Conservation (phyloP, 2,329 filamentous ascomycete species). For the Ophiostoma triangulosporum region DNA sequence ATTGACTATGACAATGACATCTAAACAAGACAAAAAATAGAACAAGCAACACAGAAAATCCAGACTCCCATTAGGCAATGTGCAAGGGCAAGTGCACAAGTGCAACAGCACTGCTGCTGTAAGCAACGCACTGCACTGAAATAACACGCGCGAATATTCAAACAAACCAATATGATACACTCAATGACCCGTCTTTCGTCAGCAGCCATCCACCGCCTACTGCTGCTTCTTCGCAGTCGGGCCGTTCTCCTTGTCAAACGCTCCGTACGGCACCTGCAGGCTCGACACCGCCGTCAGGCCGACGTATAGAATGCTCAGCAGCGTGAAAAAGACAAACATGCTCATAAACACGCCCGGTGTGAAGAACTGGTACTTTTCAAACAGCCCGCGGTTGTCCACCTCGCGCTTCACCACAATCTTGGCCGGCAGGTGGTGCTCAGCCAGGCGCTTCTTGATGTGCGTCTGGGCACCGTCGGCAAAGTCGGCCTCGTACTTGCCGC, state of each 20-base stretch:
- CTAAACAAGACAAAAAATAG: background rate
- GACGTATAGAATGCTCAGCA: slow-evolving; percentile 65
- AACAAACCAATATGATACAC: slow-evolving; percentile 4
- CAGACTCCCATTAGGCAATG: slow-evolving; percentile 1
- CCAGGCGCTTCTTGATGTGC: slow-evolving; percentile 53
- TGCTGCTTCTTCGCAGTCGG: slow-evolving; percentile 80
- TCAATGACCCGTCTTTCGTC: background rate
- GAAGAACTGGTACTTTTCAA: slow-evolving; percentile 91
- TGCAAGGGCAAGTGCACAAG: background rate
- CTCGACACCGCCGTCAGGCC: slow-evolving; percentile 65
- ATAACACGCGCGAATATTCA: background rate
- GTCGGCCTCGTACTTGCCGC: slow-evolving; percentile 46
- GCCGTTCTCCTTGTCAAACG: slow-evolving; percentile 93
- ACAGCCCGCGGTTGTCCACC: slow-evolving; percentile 43
- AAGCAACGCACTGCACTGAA: background rate
- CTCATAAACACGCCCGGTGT: slow-evolving; percentile 88
- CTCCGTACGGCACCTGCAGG: slow-evolving; percentile 80
- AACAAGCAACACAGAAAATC: background rate
- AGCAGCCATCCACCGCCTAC: slow-evolving; percentile 23
- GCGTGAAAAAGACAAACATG: slow-evolving; percentile 53
- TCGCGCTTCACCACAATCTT: slow-evolving; percentile 14
- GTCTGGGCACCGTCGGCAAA: slow-evolving; percentile 51
- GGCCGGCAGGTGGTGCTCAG: background rate
- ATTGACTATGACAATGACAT: background rate
- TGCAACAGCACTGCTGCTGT: too few species aligned